Conservation (phyloP, 306 rosid genomes). For the Malus sylvestris region DNA sequence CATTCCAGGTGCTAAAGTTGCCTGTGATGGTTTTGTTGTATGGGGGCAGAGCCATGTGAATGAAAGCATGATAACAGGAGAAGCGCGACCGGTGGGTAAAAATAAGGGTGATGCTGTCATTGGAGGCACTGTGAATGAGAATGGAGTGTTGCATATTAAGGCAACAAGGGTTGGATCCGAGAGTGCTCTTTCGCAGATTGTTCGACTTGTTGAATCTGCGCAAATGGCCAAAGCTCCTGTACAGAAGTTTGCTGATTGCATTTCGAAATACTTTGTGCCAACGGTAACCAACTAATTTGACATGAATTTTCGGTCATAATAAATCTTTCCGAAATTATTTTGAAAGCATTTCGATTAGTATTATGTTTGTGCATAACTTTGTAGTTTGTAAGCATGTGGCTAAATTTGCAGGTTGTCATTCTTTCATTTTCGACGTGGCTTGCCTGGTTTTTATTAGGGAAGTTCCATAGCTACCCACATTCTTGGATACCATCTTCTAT, state of each 20-base stretch:
- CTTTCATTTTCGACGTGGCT: slow-evolving; percentile 68
- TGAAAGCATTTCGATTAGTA: not conserved
- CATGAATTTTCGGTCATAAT: not conserved
- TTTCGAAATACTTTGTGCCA: slow-evolving; percentile 82
- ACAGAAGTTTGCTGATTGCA: slow-evolving; percentile 68
- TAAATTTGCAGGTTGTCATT: slow-evolving; percentile 45
- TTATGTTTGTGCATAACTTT: not conserved
- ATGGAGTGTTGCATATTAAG: slow-evolving; percentile 70
- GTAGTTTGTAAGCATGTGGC: not conserved
- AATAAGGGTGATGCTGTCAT: slow-evolving; percentile 57
- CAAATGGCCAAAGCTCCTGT: slow-evolving; percentile 96
- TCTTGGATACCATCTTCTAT: slow-evolving; percentile 81
- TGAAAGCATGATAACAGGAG: slow-evolving; percentile 93
- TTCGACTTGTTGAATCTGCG: slow-evolving; percentile 80
- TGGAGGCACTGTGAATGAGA: slow-evolving; percentile 80
- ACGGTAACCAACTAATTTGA: slow-evolving; percentile 27
- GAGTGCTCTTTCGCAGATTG: slow-evolving; percentile 78
- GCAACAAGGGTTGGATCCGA: slow-evolving; percentile 81
- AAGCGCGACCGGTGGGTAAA: slow-evolving; percentile 55
- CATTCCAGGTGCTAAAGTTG: slow-evolving; percentile 69
- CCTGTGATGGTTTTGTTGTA: slow-evolving; percentile 63
- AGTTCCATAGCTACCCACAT: slow-evolving; percentile 51
- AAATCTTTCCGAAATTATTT: not conserved
- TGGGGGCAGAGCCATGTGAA: slow-evolving; percentile 78
- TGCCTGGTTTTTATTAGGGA: slow-evolving; percentile 66